Percentiles rank a stretch among this genome's conserved stretches.
These are phyloP conservation scores for Leccinum variicolor DNA, from an alignment of 768 basidiomycete genomes.

Conservation along the genomic window DNA sequence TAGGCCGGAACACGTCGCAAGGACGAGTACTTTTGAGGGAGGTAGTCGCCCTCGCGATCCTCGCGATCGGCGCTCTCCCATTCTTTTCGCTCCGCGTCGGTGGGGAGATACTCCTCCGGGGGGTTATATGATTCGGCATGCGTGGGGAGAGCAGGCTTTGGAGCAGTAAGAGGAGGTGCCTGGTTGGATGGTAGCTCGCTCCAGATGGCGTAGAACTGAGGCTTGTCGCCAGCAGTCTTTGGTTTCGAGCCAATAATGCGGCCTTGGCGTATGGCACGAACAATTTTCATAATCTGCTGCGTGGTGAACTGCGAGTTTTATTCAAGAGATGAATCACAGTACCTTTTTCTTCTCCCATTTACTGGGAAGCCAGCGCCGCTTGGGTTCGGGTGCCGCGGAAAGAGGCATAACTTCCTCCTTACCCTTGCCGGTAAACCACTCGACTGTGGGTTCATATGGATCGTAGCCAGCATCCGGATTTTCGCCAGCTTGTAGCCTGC, in stretches of 20 bases:
- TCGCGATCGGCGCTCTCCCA: conserved; percentile 85
- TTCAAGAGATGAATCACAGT: conserved; percentile 2
- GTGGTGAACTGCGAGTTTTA: conserved; percentile 1
- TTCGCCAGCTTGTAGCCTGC: conserved; percentile 84
- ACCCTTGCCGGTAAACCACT: conserved; percentile 97
- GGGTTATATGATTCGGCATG: conserved; percentile 99
- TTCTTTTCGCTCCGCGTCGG: conserved; percentile 72
- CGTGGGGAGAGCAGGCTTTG: conserved; percentile 83
- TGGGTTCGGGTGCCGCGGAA: conserved; percentile 89
- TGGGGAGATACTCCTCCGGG: conserved; percentile 92
- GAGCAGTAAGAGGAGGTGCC: conserved; percentile 88
- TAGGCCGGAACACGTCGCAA: conserved; percentile 92
- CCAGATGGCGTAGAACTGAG: conserved; percentile 88
- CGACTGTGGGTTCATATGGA: conserved; percentile 89
- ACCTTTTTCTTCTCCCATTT: conserved; percentile 99
- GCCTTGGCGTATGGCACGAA: conserved; percentile 95
- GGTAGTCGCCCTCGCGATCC: conserved; percentile 85
- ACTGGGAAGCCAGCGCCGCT: conserved; percentile 93
- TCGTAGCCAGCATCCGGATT: conserved; percentile 88
- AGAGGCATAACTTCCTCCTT: conserved; percentile 95
- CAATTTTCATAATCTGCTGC: conserved; percentile 96
- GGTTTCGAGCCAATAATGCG: conserved; percentile 91
- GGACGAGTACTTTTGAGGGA: conserved; percentile 81
- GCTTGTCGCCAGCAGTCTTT: conserved; percentile 58
- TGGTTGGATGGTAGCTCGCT: conserved; percentile 69